phyloP scores from a whole-genome alignment of 345 rosid species.

The Ailanthus altissimus region DNA sequence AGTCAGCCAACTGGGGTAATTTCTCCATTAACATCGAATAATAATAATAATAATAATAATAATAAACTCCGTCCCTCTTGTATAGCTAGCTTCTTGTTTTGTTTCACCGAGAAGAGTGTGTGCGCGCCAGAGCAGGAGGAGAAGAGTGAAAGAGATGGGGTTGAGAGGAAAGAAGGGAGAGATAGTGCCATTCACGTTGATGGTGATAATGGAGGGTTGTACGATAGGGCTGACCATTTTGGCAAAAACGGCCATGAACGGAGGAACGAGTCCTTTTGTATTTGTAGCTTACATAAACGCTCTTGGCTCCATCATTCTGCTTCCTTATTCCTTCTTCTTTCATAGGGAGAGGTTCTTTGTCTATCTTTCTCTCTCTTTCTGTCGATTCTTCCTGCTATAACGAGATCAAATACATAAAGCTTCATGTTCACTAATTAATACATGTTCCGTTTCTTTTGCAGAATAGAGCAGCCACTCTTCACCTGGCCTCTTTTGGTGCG shows the following conservation, averaged over 20 bases:
- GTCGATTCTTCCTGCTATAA: not conserved
- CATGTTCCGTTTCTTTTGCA: conserved; percentile 34
- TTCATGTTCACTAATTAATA: not conserved
- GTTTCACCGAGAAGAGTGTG: not conserved
- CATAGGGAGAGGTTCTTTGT: conserved; percentile 52
- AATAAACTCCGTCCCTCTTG: too few species aligned
- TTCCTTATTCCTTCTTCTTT: conserved; percentile 64
- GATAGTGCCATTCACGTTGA: conserved; percentile 47
- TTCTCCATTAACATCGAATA: not conserved
- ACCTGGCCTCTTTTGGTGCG: conserved; percentile 50
- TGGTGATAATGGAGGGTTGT: conserved; percentile 76
- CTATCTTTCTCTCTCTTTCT: not conserved
- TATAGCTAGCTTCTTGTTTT: too few species aligned
- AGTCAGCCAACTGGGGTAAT: not conserved
- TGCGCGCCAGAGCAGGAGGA: not conserved
- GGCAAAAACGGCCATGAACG: conserved; percentile 59
- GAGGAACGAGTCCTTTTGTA: conserved; percentile 82
- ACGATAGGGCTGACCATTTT: conserved; percentile 67
- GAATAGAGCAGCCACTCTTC: conserved; percentile 47
- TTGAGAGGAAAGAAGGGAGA: conserved; percentile 30
- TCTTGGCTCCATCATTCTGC: conserved; percentile 52
- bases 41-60: not conserved
- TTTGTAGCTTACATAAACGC: conserved; percentile 71
- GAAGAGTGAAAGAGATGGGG: conserved; percentile 26
- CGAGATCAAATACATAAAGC: too few species aligned